Conservation (phyloP, 2,329 filamentous ascomycete genomes). For the Xylariaceae sp. region DNA sequence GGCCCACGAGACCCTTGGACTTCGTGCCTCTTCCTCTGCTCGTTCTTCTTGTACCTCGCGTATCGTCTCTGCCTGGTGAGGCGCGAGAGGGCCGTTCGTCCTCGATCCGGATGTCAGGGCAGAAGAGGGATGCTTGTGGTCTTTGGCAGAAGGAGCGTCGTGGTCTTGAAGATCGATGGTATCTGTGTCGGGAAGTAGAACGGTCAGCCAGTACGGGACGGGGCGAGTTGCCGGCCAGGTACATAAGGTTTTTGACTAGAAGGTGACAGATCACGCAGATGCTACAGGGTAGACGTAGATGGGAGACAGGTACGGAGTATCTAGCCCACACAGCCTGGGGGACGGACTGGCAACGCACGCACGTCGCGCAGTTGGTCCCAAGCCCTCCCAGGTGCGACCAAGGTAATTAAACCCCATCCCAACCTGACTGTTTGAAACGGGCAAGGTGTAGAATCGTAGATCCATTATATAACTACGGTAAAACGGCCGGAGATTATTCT, state of each 20-base stretch:
- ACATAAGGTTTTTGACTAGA: conserved; percentile 5
- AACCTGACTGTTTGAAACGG: neutral
- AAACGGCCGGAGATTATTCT: neutral
- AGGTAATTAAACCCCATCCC: neutral
- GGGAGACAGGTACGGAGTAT: neutral
- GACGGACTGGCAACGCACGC: too few species aligned
- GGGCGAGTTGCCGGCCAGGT: conserved; percentile 6
- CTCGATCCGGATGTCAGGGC: conserved; percentile 38
- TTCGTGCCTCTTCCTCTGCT: conserved; percentile 64
- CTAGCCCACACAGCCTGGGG: too few species aligned
- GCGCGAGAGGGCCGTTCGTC: conserved; percentile 50
- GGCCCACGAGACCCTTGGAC: conserved; percentile 54
- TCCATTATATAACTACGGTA: too few species aligned
- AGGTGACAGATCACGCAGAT: neutral
- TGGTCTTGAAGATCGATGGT: conserved; percentile 92
- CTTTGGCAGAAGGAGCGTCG: conserved; percentile 74
- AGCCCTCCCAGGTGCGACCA: conserved; percentile 3
- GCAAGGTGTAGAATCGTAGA: conserved; percentile 2
- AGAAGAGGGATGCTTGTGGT: conserved; percentile 58
- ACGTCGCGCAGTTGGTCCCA: conserved; percentile 9
- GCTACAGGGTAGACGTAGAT: neutral
- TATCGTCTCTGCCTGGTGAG: conserved; percentile 81
- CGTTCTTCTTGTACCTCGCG: conserved; percentile 74
- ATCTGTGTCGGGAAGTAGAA: conserved; percentile 49
- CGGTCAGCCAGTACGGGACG: conserved; percentile 25